These are phyloP conservation scores for Pyricularia pennisetigena DNA, from an alignment of 2,329 filamentous ascomycete species.

Conservation along the genomic window DNA sequence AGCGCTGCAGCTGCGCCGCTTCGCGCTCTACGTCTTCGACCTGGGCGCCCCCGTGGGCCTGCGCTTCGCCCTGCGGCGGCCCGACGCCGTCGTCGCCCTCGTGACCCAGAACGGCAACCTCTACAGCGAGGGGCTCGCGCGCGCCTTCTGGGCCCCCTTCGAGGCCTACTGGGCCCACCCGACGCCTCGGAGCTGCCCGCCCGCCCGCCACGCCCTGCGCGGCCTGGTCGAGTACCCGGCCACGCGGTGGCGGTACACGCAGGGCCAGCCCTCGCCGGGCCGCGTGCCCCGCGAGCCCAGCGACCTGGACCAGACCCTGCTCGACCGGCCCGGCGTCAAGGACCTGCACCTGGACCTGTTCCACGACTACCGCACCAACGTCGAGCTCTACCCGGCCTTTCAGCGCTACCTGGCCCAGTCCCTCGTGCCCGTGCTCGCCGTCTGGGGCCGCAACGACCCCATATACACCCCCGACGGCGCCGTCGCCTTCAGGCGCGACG, in stretches of 20 bases:
- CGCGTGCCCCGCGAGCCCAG: background rate
- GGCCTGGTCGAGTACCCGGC: constrained; percentile 24
- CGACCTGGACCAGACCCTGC: background rate
- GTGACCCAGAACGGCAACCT: constrained; percentile 53
- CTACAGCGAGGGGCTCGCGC: constrained; percentile 43
- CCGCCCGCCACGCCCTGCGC: constrained; percentile 23
- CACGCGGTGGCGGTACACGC: constrained; percentile 23
- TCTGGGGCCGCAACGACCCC: constrained; percentile 48
- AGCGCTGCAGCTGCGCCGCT: constrained; percentile 32
- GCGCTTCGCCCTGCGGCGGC: constrained; percentile 39
- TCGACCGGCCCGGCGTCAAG: constrained; percentile 25
- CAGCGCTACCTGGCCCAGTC: constrained; percentile 42
- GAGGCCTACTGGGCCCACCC: constrained; percentile 30
- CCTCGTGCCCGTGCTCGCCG: constrained; percentile 41
- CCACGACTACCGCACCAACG: constrained; percentile 45
- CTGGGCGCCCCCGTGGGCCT: constrained; percentile 49
- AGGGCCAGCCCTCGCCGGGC: background rate
- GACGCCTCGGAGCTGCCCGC: constrained; percentile 5
- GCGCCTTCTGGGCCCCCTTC: constrained; percentile 38
- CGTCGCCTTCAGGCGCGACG: constrained; percentile 41
- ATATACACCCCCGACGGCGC: constrained; percentile 41
- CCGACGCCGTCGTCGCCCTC: constrained; percentile 38
- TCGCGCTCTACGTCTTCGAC: constrained; percentile 51
- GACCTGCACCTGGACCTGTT: constrained; percentile 48
- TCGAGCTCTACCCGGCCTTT: constrained; percentile 41